Evolutionary conservation across 2,329 filamentous ascomycete genomes (phyloP).

Genomic region (Rachicladosporium sp.): DNA sequence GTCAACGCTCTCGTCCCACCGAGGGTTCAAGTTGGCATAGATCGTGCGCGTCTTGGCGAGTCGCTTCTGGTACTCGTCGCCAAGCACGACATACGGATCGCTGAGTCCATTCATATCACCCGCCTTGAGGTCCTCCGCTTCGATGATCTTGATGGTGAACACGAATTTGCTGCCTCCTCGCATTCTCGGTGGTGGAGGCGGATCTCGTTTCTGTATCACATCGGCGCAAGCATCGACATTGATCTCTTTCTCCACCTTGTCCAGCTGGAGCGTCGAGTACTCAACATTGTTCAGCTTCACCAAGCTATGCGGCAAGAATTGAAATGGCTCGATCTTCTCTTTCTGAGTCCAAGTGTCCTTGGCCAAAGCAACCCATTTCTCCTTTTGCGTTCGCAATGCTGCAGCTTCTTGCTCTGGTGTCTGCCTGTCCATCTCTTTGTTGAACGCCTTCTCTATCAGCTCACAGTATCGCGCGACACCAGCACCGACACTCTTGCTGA

Average conservation of each 20-base stretch:
- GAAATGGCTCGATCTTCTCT: constrained; percentile 90
- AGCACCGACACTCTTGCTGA: constrained; percentile 71
- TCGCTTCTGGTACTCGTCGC: constrained; percentile 95
- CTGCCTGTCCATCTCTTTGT: constrained; percentile 82
- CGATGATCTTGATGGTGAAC: constrained; percentile 97
- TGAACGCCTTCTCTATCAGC: constrained; percentile 70
- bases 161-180: constrained; percentile 66
- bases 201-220: constrained; percentile 62
- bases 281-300: constrained; percentile 98
- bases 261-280: constrained; percentile 82
- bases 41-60: constrained; percentile 90
- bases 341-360: constrained; percentile 88
- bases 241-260: constrained; percentile 78
- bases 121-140: constrained; percentile 92
- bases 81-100: constrained; percentile 92
- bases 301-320: constrained; percentile 90
- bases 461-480: constrained; percentile 87
- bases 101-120: constrained; percentile 90
- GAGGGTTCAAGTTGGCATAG: constrained; percentile 77
- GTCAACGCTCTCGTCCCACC: constrained; percentile 95
- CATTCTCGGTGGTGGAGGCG: constrained; percentile 52
- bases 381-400: constrained; percentile 67
- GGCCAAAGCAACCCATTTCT: constrained; percentile 84
- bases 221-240: constrained; percentile 85
- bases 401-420: constrained; percentile 77